Evolutionary conservation across 345 rosid species (phyloP).

Genomic region (Brassica cretica): DNA sequence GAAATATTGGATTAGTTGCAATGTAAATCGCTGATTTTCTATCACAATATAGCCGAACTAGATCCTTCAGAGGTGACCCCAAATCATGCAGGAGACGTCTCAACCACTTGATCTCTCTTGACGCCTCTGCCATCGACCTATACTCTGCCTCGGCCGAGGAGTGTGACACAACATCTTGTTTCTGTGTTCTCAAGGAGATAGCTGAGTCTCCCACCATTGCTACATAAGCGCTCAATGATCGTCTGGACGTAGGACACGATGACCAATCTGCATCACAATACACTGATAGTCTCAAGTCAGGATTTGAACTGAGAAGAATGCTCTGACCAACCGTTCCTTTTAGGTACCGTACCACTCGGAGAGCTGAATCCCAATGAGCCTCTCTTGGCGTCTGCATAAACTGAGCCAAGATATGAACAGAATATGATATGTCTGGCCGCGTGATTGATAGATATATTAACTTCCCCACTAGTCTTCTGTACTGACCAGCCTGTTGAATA

Average conservation of each 20-base stretch:
- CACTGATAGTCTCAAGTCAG: neutral
- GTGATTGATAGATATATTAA: neutral
- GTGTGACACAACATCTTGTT: neutral
- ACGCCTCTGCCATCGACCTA: neutral
- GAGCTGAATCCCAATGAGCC: neutral
- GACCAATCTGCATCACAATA: neutral
- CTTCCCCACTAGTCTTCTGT: neutral
- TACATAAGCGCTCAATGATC: neutral
- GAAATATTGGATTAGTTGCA: too few relatives aligned
- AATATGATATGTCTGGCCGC: neutral
- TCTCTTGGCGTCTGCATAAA: neutral
- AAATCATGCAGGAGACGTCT: neutral
- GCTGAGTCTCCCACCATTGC: neutral
- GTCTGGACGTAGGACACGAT: neutral
- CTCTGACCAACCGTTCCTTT: neutral
- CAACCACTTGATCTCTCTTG: neutral
- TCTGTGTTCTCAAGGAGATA: neutral
- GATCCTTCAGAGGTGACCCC: neutral
- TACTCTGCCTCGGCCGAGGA: neutral
- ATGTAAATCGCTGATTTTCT: too few relatives aligned
- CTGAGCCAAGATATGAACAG: neutral
- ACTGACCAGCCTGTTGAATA: neutral
- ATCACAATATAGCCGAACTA: too few relatives aligned
- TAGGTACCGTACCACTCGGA: neutral
- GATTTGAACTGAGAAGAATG: neutral